Evolutionary conservation across 352 stramenopile species (phyloP).

Genomic region (Aphanomyces astaci): DNA sequence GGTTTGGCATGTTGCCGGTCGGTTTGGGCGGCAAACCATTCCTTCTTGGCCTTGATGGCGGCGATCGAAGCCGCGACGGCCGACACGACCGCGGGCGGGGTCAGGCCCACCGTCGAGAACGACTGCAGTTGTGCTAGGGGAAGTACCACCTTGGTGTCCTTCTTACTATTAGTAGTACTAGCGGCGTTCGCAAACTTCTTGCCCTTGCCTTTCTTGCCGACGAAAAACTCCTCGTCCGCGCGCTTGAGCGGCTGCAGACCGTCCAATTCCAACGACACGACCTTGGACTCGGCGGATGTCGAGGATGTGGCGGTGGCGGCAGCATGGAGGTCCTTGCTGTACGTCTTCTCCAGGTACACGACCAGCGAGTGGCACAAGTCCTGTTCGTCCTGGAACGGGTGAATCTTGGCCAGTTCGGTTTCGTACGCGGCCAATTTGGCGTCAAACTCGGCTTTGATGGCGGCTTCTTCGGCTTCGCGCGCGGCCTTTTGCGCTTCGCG

Average conservation of each 20-base stretch:
- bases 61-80: constrained; percentile 82
- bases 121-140: constrained; percentile 76
- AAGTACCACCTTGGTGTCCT: constrained; percentile 66
- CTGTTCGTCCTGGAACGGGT: constrained; percentile 95
- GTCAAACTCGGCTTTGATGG: constrained; percentile 77
- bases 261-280: constrained; percentile 77
- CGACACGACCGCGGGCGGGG: constrained; percentile 80
- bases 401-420: constrained; percentile 93
- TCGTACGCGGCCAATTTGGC: constrained; percentile 95
- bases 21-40: constrained; percentile 72
- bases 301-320: constrained; percentile 36
- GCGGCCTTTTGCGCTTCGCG: constrained; percentile 82
- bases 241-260: constrained; percentile 87
- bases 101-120: constrained; percentile 88
- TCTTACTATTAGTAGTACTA: constrained; percentile 42
- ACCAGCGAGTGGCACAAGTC: constrained; percentile 92
- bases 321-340: constrained; percentile 76
- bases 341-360: constrained; percentile 89
- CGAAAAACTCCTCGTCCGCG: constrained; percentile 78
- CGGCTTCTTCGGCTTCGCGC: constrained; percentile 73
- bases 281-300: constrained; percentile 26
- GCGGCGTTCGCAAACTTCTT: constrained; percentile 43
- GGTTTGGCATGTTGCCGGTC: constrained; percentile 30
- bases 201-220: constrained; percentile 48
- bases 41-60: constrained; percentile 94